These are phyloP conservation scores for Colletotrichum sp. DNA, from an alignment of 2,329 filamentous ascomycete species.

Conservation along the genomic window DNA sequence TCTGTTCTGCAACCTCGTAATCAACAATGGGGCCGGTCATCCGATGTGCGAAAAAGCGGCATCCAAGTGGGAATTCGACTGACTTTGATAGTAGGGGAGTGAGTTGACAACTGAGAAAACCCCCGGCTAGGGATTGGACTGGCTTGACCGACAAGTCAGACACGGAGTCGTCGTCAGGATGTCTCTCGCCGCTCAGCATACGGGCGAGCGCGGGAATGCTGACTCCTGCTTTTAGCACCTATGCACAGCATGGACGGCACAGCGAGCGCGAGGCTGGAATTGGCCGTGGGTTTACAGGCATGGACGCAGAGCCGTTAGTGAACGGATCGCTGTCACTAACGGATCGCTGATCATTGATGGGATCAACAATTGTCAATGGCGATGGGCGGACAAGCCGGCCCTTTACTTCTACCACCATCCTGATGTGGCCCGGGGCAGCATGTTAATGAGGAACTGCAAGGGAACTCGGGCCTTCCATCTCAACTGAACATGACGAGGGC, in stretches of 20 bases:
- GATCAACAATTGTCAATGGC: slow-evolving; percentile 1
- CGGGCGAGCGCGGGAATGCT: slow-evolving; percentile 10
- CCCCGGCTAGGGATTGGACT: neutral
- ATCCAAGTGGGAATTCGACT: slow-evolving; percentile 5
- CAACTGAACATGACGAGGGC: neutral
- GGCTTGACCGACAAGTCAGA: neutral
- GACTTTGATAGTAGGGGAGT: neutral
- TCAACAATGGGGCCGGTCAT: slow-evolving; percentile 15
- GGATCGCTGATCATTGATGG: neutral
- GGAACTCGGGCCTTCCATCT: neutral
- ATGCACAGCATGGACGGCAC: neutral
- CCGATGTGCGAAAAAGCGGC: slow-evolving; percentile 1
- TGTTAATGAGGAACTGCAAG: neutral
- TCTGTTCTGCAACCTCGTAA: slow-evolving; percentile 19
- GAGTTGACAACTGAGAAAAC: neutral
- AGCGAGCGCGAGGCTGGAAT: neutral
- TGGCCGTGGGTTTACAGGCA: neutral
- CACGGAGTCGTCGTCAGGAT: slow-evolving; percentile 8
- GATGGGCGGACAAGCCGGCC: slow-evolving; percentile 3
- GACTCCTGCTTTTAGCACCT: neutral
- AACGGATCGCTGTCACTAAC: neutral
- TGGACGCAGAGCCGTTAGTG: neutral
- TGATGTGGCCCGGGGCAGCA: neutral
- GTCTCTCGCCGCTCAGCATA: neutral
- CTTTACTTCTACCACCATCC: neutral